Evolutionary conservation across 2,329 filamentous ascomycete species (phyloP).

Genomic region (Parafenestella ontariensis): DNA sequence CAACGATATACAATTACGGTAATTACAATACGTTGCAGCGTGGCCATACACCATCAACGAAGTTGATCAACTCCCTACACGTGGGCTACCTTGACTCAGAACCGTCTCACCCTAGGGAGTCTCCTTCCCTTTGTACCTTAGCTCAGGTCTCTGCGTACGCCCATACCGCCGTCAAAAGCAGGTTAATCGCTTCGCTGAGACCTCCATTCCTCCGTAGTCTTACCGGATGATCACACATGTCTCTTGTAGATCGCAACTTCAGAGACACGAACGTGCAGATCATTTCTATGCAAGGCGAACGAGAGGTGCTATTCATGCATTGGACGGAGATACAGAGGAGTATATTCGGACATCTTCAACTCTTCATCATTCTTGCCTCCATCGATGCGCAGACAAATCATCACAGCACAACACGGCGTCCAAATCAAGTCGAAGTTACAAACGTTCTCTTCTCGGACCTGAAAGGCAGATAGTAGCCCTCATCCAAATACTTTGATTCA

Average conservation of each 20-base stretch:
- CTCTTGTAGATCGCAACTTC: constrained; percentile 16
- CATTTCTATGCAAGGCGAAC: constrained; percentile 1
- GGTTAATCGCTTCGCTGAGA: constrained; percentile 8
- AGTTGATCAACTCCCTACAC: constrained; percentile 4
- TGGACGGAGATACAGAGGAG: background rate
- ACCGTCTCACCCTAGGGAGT: background rate
- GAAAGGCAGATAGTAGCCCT: background rate
- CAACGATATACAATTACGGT: no score
- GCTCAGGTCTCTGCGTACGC: constrained; percentile 18
- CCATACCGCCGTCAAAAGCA: constrained; percentile 12
- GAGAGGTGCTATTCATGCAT: no score
- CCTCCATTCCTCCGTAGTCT: constrained; percentile 13
- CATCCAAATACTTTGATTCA: background rate
- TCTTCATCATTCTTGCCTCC: no score
- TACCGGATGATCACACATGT: constrained; percentile 14
- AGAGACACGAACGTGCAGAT: constrained; percentile 14
- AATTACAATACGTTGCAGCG: background rate
- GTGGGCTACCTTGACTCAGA: background rate
- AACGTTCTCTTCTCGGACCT: background rate
- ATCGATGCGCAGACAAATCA: no score
- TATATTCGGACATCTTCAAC: background rate
- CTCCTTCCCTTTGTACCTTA: constrained; percentile 8
- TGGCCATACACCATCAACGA: background rate
- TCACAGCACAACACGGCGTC: no score
- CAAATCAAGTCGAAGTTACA: no score